Conservation (phyloP, 176 grass and related monocot species). For the Cymbopogon citratus region DNA sequence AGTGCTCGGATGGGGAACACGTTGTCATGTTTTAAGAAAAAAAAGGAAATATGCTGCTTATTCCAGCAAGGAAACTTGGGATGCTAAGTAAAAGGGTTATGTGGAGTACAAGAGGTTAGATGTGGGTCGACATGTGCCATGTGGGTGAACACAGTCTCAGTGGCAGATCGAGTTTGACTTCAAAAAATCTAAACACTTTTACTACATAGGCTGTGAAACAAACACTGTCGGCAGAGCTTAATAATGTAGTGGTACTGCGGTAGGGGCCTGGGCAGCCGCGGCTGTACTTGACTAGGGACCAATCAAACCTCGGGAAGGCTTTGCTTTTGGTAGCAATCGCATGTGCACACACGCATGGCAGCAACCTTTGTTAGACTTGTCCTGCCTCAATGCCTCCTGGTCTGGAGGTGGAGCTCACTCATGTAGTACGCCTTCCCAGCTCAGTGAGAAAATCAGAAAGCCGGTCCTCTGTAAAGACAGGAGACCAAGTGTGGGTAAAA, state of each 20-base stretch:
- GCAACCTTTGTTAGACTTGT: background rate
- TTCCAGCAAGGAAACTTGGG: background rate
- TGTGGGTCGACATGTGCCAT: background rate
- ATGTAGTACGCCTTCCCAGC: too few relatives aligned
- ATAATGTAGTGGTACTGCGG: background rate
- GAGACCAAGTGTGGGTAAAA: too few relatives aligned
- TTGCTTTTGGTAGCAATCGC: background rate
- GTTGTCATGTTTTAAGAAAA: background rate
- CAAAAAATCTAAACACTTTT: background rate
- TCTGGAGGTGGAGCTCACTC: background rate
- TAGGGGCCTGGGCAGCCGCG: background rate
- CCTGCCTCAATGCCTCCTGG: conserved; percentile 3
- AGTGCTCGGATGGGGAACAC: conserved; percentile 17
- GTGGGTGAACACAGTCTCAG: background rate
- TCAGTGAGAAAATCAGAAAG: too few relatives aligned
- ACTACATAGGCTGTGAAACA: background rate
- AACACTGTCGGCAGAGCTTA: conserved; percentile 9
- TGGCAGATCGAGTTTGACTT: conserved; percentile 1
- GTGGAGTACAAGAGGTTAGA: background rate
- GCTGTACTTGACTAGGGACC: background rate
- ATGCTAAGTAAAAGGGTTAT: background rate
- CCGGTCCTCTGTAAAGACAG: too few relatives aligned
- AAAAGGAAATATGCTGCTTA: background rate
- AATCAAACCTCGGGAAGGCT: background rate
- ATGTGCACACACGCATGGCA: background rate